phyloP scores from a whole-genome alignment of 768 basidiomycete genomes.

The Amylocystis lapponica region DNA sequence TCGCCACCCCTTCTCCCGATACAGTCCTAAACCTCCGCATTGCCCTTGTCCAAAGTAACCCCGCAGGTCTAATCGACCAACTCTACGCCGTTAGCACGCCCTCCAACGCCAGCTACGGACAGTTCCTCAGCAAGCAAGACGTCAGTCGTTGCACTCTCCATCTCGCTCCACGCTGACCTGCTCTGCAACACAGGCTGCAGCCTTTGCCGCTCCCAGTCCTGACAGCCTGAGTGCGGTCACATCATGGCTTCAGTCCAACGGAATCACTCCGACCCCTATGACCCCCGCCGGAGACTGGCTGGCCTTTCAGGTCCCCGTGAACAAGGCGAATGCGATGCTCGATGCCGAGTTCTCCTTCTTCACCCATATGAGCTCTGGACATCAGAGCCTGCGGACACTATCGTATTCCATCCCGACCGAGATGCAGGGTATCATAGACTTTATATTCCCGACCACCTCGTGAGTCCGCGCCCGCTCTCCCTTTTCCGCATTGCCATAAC shows the following conservation, averaged over 20 bases:
- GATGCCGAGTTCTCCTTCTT: conserved; percentile 31
- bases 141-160: conserved; percentile 16
- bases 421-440: conserved; percentile 24
- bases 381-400: conserved; percentile 28
- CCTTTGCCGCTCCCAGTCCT: conserved; percentile 20
- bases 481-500: not conserved
- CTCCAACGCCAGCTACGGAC: conserved; percentile 28
- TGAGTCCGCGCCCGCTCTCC: conserved; percentile 7
- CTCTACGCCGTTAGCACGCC: conserved; percentile 35
- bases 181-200: conserved; percentile 17
- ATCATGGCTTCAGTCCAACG: conserved; percentile 23
- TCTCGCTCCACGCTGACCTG: not conserved
- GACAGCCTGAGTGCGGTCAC: conserved; percentile 23
- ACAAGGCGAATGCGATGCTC: conserved; percentile 30
- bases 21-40: conserved; percentile 31
- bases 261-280: conserved; percentile 15
- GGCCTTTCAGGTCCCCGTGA: conserved; percentile 25
- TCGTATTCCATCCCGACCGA: conserved; percentile 30
- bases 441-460: conserved; percentile 27
- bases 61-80: conserved; percentile 30
- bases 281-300: conserved; percentile 32
- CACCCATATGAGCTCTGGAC: conserved; percentile 24
- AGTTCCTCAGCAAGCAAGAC: conserved; percentile 33
- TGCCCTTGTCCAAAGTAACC: conserved; percentile 30
- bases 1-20: conserved; percentile 25